Conservation (phyloP, 1,284 basidiomycete genomes). For the Ceratobasidium sp. region DNA sequence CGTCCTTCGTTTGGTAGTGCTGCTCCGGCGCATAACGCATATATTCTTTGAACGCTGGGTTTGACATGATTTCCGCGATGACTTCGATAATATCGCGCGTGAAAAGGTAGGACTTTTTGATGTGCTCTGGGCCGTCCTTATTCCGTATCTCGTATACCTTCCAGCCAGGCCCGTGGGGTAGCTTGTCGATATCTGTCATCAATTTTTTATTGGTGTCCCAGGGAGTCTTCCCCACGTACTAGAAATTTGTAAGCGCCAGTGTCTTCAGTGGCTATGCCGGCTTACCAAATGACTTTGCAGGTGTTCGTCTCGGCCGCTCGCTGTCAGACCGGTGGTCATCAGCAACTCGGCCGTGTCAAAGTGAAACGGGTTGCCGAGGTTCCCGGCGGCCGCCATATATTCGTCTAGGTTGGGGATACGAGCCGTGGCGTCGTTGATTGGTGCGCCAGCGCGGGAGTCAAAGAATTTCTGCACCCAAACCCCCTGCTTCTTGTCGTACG, state of each 20-base stretch:
- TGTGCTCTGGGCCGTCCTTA: background rate
- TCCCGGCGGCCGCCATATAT: background rate
- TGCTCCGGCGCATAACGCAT: conserved; percentile 35
- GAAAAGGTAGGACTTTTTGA: conserved; percentile 10
- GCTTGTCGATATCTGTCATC: conserved; percentile 18
- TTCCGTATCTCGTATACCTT: conserved; percentile 7
- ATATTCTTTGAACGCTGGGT: conserved; percentile 35
- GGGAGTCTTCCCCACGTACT: conserved; percentile 22
- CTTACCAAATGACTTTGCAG: conserved; percentile 17
- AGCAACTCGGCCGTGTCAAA: conserved; percentile 12
- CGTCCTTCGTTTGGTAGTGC: background rate
- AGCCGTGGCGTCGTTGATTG: background rate
- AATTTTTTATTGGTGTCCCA: background rate
- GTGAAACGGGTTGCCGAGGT: background rate
- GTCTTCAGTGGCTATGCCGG: background rate
- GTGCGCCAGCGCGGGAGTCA: conserved; percentile 8
- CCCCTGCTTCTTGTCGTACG: background rate
- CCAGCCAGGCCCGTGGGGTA: conserved; percentile 27
- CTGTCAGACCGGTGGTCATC: conserved; percentile 8
- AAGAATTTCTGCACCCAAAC: background rate
- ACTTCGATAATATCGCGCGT: conserved; percentile 18
- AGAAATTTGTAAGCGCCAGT: background rate
- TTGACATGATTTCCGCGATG: conserved; percentile 33
- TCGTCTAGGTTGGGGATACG: background rate
- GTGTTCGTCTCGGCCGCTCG: background rate